A percentile compares a stretch with the other conserved stretches of the same genome.
phyloP scores from a whole-genome alignment of 768 basidiomycete genomes.

The Suillus paluster region DNA sequence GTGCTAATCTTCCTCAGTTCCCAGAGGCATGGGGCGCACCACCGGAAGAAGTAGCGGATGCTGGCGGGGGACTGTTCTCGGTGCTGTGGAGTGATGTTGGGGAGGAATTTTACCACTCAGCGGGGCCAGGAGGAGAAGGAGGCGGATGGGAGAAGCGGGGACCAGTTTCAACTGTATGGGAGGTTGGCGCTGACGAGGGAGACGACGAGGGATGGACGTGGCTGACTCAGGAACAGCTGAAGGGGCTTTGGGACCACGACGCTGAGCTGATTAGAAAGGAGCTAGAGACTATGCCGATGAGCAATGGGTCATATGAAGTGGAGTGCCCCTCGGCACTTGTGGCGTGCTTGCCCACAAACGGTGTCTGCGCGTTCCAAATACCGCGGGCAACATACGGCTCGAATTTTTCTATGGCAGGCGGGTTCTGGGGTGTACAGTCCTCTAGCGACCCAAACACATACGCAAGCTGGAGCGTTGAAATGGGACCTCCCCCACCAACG shows the following conservation, averaged over 20 bases:
- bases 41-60: constrained; percentile 38
- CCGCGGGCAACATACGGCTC: constrained; percentile 32
- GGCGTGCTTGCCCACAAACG: constrained; percentile 47
- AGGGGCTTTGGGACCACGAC: constrained; percentile 46
- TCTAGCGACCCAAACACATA: constrained; percentile 24
- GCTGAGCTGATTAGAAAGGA: constrained; percentile 39
- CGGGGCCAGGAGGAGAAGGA: constrained; percentile 38
- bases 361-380: constrained; percentile 51
- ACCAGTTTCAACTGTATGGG: constrained; percentile 46
- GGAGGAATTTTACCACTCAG: constrained; percentile 45
- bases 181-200: constrained; percentile 22
- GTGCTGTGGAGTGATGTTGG: constrained; percentile 64
- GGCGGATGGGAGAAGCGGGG: constrained; percentile 51
- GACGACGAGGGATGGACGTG: constrained; percentile 21
- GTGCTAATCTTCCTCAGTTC: constrained; percentile 36
- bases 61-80: constrained; percentile 50
- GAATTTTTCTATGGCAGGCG: constrained; percentile 18
- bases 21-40: constrained; percentile 50
- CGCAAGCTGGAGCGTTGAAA: constrained; percentile 54
- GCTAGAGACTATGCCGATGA: constrained; percentile 20
- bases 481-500: constrained; percentile 31
- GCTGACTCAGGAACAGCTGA: constrained; percentile 42
- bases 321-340: constrained; percentile 26
- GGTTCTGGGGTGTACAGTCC: constrained; percentile 25
- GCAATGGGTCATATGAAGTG: constrained; percentile 11